Percentiles rank a stretch among this genome's conserved stretches.
Conservation (phyloP, 306 rosid genomes). For the Elaeagnus macrophylla region DNA sequence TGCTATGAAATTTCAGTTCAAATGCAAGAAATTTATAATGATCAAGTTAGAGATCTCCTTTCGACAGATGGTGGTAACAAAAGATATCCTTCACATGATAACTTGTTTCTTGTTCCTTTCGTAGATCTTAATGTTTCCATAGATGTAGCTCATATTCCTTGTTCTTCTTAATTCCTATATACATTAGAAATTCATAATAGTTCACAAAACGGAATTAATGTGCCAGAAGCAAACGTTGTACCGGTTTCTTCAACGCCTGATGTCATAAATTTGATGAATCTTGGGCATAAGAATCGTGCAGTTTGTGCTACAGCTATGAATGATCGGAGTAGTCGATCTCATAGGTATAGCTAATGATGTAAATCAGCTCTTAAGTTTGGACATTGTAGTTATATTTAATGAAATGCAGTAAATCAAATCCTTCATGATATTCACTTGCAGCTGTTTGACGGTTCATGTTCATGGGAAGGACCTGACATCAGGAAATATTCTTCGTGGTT, state of each 20-base stretch:
- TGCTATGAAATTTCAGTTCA: conserved; percentile 66
- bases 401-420: conserved; percentile 5
- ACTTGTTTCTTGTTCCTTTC: neutral
- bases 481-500: conserved; percentile 53
- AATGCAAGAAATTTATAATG: conserved; percentile 98
- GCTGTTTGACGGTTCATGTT: conserved; percentile 93
- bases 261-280: conserved; percentile 72
- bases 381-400: too few relatives aligned
- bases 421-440: conserved; percentile 28
- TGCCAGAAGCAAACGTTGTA: conserved; percentile 73
- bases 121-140: conserved; percentile 2
- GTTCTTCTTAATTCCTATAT: conserved; percentile 27
- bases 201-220: conserved; percentile 65
- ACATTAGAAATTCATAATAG: conserved; percentile 83
- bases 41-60: conserved; percentile 88
- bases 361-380: too few relatives aligned
- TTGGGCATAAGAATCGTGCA: conserved; percentile 73
- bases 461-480: conserved; percentile 74
- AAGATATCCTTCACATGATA: conserved; percentile 63
- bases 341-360: conserved; percentile 38
- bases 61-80: conserved; percentile 43
- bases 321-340: conserved; percentile 88
- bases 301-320: conserved; percentile 88
- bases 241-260: conserved; percentile 69
- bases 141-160: conserved; percentile 10